phyloP scores from a whole-genome alignment of 108 stramenopile species.

The Parmales sp. region DNA sequence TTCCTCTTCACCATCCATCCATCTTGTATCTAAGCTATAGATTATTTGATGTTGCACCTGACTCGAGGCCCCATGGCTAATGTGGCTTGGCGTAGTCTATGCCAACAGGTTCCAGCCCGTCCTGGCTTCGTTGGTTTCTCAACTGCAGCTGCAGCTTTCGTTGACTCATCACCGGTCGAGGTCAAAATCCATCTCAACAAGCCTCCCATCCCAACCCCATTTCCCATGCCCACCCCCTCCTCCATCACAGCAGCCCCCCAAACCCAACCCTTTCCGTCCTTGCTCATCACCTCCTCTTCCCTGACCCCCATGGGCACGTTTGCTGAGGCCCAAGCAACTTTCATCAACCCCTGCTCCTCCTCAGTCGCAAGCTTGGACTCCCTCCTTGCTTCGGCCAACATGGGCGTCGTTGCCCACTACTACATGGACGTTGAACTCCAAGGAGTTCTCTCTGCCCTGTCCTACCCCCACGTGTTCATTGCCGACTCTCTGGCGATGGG shows the following conservation, averaged over 20 bases:
- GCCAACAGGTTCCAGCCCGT: not conserved
- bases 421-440: slow-evolving; percentile 97
- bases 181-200: not conserved
- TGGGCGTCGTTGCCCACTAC: slow-evolving; percentile 88
- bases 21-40: too few relatives aligned
- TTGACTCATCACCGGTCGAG: slow-evolving; percentile 11
- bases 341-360: slow-evolving; percentile 59
- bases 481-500: slow-evolving; percentile 92
- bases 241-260: slow-evolving; percentile 31
- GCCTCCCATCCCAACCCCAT: not conserved
- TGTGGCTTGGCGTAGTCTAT: too few relatives aligned
- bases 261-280: slow-evolving; percentile 44
- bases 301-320: slow-evolving; percentile 61
- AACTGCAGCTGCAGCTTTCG: not conserved
- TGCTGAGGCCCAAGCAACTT: slow-evolving; percentile 74
- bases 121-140: not conserved
- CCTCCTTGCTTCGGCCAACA: slow-evolving; percentile 45
- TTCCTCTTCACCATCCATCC: too few relatives aligned
- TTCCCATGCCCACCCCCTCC: slow-evolving; percentile 24
- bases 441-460: slow-evolving; percentile 63
- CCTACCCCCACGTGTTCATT: slow-evolving; percentile 55
- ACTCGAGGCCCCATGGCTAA: too few relatives aligned
- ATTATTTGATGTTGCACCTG: too few relatives aligned
- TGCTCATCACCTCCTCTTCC: slow-evolving; percentile 49
- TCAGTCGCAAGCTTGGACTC: slow-evolving; percentile 45